A percentile compares a stretch with the other conserved stretches of the same genome.
phyloP scores from a whole-genome alignment of 345 rosid genomes.

The Hypericum androsaemum region DNA sequence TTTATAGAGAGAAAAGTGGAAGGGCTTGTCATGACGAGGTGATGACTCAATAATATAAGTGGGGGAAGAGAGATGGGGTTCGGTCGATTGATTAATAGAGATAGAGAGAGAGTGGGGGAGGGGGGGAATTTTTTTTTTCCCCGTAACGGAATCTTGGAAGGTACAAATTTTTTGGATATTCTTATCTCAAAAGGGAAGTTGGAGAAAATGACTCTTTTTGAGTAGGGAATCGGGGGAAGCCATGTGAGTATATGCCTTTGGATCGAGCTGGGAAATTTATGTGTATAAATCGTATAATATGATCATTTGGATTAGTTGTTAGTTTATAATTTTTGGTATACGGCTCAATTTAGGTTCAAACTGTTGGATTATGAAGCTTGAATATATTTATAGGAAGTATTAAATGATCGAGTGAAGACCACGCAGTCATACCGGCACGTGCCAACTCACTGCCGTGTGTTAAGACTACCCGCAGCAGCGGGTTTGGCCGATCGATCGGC shows the following conservation, averaged over 20 bases:
- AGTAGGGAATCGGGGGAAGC: constrained; percentile 12
- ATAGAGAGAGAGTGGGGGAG: background rate
- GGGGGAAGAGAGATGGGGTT: background rate
- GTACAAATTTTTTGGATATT: constrained; percentile 14
- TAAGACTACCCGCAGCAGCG: too few relatives aligned
- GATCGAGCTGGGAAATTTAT: too few relatives aligned
- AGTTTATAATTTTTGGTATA: too few relatives aligned
- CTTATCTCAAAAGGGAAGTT: background rate
- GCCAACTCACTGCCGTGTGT: too few relatives aligned
- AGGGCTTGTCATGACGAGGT: constrained; percentile 14
- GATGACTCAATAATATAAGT: background rate
- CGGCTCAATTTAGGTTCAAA: too few relatives aligned
- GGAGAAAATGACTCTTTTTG: too few relatives aligned
- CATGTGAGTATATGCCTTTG: constrained; percentile 15
- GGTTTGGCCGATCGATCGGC: too few relatives aligned
- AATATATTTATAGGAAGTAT: too few relatives aligned
- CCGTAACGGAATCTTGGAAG: constrained; percentile 8
- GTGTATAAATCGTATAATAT: too few relatives aligned
- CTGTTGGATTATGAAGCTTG: too few relatives aligned
- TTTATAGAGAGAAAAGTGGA: constrained; percentile 48
- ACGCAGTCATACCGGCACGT: too few relatives aligned
- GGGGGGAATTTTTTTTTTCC: background rate
- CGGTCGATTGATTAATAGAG: background rate
- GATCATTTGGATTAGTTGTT: background rate
- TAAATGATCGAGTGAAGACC: too few relatives aligned